Percentiles rank a stretch among this genome's conserved stretches.
Evolutionary conservation across 306 rosid genomes (phyloP).

Genomic region (Cicer pinnatifidum): DNA sequence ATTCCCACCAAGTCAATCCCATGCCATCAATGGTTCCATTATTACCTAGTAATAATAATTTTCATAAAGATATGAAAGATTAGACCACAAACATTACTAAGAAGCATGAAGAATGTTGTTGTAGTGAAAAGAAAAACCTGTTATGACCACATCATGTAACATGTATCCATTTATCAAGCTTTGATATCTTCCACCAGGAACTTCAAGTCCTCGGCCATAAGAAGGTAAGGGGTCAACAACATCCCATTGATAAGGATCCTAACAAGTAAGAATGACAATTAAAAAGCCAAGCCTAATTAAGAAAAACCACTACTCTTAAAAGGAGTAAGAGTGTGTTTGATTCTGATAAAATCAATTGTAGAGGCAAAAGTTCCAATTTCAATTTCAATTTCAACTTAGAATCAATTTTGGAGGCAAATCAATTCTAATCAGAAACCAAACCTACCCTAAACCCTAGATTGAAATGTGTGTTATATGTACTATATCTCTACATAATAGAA

Average conservation of each 20-base stretch:
- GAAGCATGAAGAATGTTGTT: not conserved
- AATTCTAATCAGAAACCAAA: no score
- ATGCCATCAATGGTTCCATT: constrained; percentile 86
- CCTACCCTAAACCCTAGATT: not conserved
- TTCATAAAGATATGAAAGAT: constrained; percentile 39
- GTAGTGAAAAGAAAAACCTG: constrained; percentile 61
- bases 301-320: not conserved
- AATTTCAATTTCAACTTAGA: no score
- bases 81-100: constrained; percentile 2
- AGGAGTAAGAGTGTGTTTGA: not conserved
- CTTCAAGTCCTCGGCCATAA: constrained; percentile 90
- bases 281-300: not conserved
- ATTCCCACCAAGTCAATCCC: constrained; percentile 96
- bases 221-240: constrained; percentile 85
- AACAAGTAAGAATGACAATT: constrained; percentile 39
- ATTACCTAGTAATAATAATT: constrained; percentile 63
- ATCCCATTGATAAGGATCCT: constrained; percentile 79
- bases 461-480: not conserved
- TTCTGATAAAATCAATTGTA: no score
- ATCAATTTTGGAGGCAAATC: no score
- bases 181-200: constrained; percentile 79
- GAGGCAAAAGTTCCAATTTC: no score
- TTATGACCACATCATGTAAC: constrained; percentile 80
- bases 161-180: constrained; percentile 89
- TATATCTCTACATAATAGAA: not conserved